These are phyloP conservation scores for Xerocomus nothofagi DNA, from an alignment of 1,284 basidiomycete genomes.

Conservation along the genomic window DNA sequence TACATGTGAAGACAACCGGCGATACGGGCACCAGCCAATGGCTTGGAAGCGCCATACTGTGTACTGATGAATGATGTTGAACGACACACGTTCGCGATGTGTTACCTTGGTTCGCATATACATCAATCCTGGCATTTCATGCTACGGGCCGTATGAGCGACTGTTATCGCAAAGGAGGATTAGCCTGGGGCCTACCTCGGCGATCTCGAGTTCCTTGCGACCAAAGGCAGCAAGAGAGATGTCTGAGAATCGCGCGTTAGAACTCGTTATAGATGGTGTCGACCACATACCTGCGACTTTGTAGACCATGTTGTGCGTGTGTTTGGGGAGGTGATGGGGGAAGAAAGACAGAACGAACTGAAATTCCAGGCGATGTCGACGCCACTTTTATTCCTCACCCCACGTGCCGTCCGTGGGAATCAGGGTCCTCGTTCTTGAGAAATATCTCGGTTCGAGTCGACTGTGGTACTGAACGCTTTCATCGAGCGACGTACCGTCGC, in stretches of 20 bases:
- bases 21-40: slow-evolving; percentile 93
- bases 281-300: slow-evolving; percentile 71
- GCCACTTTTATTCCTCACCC: slow-evolving; percentile 36
- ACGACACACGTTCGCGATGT: neutral
- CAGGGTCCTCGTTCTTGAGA: slow-evolving; percentile 15
- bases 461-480: neutral
- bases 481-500: neutral
- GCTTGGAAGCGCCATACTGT: slow-evolving; percentile 81
- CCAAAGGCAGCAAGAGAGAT: slow-evolving; percentile 95
- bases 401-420: slow-evolving; percentile 37
- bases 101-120: slow-evolving; percentile 81
- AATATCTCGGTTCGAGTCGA: neutral
- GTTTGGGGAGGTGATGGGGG: slow-evolving; percentile 29
- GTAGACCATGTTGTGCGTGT: slow-evolving; percentile 65
- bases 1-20: slow-evolving; percentile 98
- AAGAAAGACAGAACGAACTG: slow-evolving; percentile 39
- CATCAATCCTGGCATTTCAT: slow-evolving; percentile 95
- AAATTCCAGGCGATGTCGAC: slow-evolving; percentile 32
- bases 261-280: neutral
- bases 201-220: slow-evolving; percentile 98
- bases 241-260: slow-evolving; percentile 50
- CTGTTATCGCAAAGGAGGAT: slow-evolving; percentile 16
- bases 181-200: slow-evolving; percentile 71
- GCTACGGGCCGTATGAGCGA: slow-evolving; percentile 42
- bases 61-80: slow-evolving; percentile 12